Conservation (phyloP, 345 rosid species). For the Firmiana major region DNA sequence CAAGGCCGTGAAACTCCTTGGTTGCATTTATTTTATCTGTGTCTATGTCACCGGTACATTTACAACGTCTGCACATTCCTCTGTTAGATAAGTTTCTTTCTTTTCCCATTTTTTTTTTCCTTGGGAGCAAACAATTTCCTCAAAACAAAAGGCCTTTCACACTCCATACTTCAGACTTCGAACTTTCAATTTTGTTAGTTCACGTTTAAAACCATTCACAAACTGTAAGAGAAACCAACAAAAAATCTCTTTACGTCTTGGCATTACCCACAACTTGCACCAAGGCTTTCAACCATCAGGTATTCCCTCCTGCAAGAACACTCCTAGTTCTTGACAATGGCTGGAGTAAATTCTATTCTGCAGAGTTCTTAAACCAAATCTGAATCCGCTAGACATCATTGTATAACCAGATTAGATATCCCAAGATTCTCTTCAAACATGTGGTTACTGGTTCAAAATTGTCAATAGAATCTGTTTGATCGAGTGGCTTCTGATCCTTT, state of each 20-base stretch:
- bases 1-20: neutral
- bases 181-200: neutral
- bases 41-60: neutral
- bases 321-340: neutral
- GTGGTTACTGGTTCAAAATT: constrained; percentile 10
- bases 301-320: neutral
- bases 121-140: neutral
- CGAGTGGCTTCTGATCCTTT: constrained; percentile 38
- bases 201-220: neutral
- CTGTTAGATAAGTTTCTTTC: neutral
- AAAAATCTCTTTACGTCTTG: neutral
- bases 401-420: constrained; percentile 11
- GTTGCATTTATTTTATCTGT: neutral
- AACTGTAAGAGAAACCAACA: neutral
- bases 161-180: neutral
- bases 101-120: neutral
- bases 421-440: neutral
- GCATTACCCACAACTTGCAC: neutral
- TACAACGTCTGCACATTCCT: neutral
- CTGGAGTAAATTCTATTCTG: neutral
- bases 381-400: neutral
- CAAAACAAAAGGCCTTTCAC: neutral
- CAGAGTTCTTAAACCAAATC: neutral
- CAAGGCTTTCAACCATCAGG: neutral
- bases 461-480: constrained; percentile 44